Evolutionary conservation across 1,139 yeast genomes (phyloP), one percentile per base, ranked within the genome.

Genomic region (Pichia inconspicua): DNA sequence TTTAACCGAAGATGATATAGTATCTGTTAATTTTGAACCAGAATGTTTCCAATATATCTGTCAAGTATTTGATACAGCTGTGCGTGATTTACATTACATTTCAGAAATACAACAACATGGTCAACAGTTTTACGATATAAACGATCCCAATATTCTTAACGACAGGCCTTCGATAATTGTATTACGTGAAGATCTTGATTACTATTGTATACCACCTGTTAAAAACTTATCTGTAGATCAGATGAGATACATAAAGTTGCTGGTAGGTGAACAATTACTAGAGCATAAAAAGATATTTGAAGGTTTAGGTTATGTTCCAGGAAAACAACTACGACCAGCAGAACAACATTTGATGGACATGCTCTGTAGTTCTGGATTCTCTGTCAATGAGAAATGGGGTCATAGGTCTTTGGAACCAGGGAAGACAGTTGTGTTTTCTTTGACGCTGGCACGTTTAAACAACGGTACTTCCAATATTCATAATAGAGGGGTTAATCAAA

Each of bases 341-440:
- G 99, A 94, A 65, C 92, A 85, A 63, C 97, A 92, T 66, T 72
- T 94, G 47, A 78, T 88, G 67, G 97, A 89, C 55, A 94, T 94
- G 98, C 75, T 94, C 47, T 89, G 97, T 60, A 75, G 94, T 0
- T 83, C 95, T 1, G 99, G 99, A 0, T 87, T 90, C 57, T 68
- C 72, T 5, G 69, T 76, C 9, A 72, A 73, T 31, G 90, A 87
- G 41, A 62, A 65, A 25, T 94, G 99, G 99, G 97, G 96, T 4
- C 82, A 80, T 62, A 73, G 98, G 53, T 79, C 85, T 10, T 73
- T 84, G 55, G 97, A 90, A 63, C 94, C 95, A 0, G 79, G 80
- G 50, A 85, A 86, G 62, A 85, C 97, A 17, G 92, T 89, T 25
- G 76, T 94, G 45, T 81, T 86, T 58, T 87, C 96, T 17, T 71